phyloP scores from a whole-genome alignment of 164 flowering plant species.

The Chimonanthus salicifolius region DNA sequence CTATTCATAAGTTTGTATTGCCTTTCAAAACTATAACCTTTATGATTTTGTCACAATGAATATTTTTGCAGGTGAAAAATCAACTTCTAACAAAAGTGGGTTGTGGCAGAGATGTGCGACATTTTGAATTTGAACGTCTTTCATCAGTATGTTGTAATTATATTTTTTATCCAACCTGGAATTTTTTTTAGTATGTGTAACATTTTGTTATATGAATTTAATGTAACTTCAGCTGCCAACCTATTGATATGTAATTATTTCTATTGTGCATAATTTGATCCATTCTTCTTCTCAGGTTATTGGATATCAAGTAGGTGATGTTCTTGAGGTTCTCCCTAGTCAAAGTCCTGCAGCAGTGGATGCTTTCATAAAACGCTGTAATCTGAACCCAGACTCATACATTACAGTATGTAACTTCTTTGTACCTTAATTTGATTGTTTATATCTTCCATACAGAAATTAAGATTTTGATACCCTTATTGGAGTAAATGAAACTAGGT shows the following conservation, averaged over 20 bases:
- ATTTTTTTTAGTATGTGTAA: no score
- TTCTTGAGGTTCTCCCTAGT: slow-evolving; percentile 78
- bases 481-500: no score
- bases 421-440: no score
- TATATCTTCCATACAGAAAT: no score
- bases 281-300: slow-evolving; percentile 38
- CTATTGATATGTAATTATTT: not conserved
- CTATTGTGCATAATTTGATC: not conserved
- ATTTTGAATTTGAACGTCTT: slow-evolving; percentile 78
- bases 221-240: not conserved
- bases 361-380: slow-evolving; percentile 72
- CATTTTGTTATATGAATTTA: no score
- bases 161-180: not conserved
- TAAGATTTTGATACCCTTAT: no score
- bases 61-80: slow-evolving; percentile 43
- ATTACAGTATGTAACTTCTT: slow-evolving; percentile 50
- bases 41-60: not conserved
- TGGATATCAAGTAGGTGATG: slow-evolving; percentile 80
- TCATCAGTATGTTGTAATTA: slow-evolving; percentile 52
- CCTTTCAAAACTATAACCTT: not conserved
- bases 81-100: slow-evolving; percentile 40
- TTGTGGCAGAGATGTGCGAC: slow-evolving; percentile 73
- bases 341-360: slow-evolving; percentile 68
- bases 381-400: slow-evolving; percentile 66
- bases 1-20: no score